Conservation (phyloP, 2,329 filamentous ascomycete species). For the Cercospora canescens region DNA sequence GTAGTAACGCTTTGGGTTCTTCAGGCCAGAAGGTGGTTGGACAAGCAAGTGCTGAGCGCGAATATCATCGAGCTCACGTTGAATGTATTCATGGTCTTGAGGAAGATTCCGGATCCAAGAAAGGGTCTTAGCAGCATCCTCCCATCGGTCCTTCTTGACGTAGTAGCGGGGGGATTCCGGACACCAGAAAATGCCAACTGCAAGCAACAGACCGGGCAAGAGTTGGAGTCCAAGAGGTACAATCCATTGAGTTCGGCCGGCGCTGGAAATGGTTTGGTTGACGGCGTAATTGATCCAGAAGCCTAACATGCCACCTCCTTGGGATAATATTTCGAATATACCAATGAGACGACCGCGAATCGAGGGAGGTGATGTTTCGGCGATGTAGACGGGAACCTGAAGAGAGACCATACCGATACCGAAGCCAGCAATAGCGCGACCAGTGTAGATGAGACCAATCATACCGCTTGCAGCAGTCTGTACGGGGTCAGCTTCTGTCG, state of each 20-base stretch:
- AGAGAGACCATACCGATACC: constrained; percentile 41
- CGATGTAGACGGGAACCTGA: constrained; percentile 42
- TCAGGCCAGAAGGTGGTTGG: constrained; percentile 15
- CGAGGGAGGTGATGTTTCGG: constrained; percentile 56
- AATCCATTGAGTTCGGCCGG: constrained; percentile 59
- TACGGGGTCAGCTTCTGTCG: background rate
- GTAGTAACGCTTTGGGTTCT: constrained; percentile 32
- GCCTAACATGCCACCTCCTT: constrained; percentile 56
- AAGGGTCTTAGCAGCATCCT: constrained; percentile 44
- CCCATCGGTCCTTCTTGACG: constrained; percentile 29
- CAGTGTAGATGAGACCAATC: constrained; percentile 39
- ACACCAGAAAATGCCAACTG: constrained; percentile 40
- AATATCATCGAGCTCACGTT: constrained; percentile 53
- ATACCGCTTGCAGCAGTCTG: constrained; percentile 37
- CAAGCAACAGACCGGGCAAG: constrained; percentile 41
- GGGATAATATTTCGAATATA: constrained; percentile 67
- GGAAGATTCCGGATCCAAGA: constrained; percentile 49
- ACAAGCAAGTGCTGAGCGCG: constrained; percentile 55
- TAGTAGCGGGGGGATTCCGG: constrained; percentile 36
- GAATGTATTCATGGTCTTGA: constrained; percentile 44
- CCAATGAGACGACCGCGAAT: constrained; percentile 66
- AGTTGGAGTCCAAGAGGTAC: constrained; percentile 58
- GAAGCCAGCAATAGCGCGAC: constrained; percentile 40
- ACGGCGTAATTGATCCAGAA: constrained; percentile 48
- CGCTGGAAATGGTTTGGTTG: constrained; percentile 45